Conservation (phyloP, 768 basidiomycete genomes). For the Boletus eberwhitei region DNA sequence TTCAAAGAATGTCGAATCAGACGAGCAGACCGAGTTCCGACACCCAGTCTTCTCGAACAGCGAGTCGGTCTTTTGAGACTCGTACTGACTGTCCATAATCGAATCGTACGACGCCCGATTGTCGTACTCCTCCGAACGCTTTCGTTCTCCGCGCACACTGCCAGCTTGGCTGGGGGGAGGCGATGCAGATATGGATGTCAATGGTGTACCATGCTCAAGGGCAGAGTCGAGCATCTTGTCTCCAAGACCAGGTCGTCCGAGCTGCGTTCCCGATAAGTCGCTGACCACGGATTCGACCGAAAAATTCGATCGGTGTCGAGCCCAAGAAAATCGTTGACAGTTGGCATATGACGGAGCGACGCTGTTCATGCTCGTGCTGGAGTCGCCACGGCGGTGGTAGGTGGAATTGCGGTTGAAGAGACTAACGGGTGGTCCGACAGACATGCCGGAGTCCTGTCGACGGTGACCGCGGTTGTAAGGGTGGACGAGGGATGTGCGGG, state of each 20-base stretch:
- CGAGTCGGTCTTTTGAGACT: slow-evolving; percentile 44
- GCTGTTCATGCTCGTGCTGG: slow-evolving; percentile 55
- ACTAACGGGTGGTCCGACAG: slow-evolving; percentile 64
- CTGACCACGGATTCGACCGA: slow-evolving; percentile 68
- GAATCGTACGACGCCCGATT: slow-evolving; percentile 58
- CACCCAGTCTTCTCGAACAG: slow-evolving; percentile 62
- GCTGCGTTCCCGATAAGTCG: slow-evolving; percentile 53
- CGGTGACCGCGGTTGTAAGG: slow-evolving; percentile 49
- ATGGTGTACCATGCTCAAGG: slow-evolving; percentile 48
- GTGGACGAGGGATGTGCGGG: slow-evolving; percentile 35
- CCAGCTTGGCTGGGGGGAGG: slow-evolving; percentile 45
- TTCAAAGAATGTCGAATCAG: slow-evolving; percentile 60
- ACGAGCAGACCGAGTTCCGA: slow-evolving; percentile 44
- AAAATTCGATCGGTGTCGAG: slow-evolving; percentile 50
- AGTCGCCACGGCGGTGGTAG: slow-evolving; percentile 54
- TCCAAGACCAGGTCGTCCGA: slow-evolving; percentile 71
- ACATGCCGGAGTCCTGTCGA: slow-evolving; percentile 61
- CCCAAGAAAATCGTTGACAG: slow-evolving; percentile 58
- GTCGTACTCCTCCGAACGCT: slow-evolving; percentile 17
- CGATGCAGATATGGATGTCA: slow-evolving; percentile 64
- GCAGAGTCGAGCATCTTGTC: slow-evolving; percentile 84
- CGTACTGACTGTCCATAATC: slow-evolving; percentile 52
- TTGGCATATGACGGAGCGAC: slow-evolving; percentile 53
- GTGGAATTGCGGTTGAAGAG: slow-evolving; percentile 66
- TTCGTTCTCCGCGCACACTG: slow-evolving; percentile 12